phyloP scores from a whole-genome alignment of 805 yeast genomes.

The Isabelozyma heimii region DNA sequence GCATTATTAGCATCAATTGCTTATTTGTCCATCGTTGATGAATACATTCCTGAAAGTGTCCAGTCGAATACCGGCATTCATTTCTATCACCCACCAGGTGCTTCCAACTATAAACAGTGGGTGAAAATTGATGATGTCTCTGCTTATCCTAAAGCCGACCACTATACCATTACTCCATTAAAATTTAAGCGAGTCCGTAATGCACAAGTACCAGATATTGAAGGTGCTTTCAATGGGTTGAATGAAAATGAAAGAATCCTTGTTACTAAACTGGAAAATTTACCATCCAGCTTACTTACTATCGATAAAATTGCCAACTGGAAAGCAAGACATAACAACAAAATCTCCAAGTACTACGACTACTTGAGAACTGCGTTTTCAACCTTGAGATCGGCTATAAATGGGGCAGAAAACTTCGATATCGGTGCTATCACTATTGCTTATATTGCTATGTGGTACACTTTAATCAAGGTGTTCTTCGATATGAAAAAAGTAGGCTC shows the following conservation, averaged over 20 bases:
- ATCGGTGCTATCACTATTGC: slow-evolving; percentile 76
- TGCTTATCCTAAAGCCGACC: slow-evolving; percentile 42
- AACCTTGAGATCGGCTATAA: slow-evolving; percentile 45
- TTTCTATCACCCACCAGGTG: slow-evolving; percentile 38
- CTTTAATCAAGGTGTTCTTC: slow-evolving; percentile 67
- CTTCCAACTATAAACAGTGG: slow-evolving; percentile 45
- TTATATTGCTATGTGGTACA: slow-evolving; percentile 83
- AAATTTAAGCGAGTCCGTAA: slow-evolving; percentile 49
- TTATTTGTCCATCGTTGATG: slow-evolving; percentile 71
- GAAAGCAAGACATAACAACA: slow-evolving; percentile 58
- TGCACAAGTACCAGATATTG: slow-evolving; percentile 40
- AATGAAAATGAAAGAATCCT: slow-evolving; percentile 43
- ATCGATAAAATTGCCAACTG: slow-evolving; percentile 44
- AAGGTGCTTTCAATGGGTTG: slow-evolving; percentile 36
- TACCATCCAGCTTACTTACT: slow-evolving; percentile 18
- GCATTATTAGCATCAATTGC: slow-evolving; percentile 76
- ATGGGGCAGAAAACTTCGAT: slow-evolving; percentile 83
- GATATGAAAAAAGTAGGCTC: slow-evolving; percentile 81
- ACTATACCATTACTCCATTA: slow-evolving; percentile 52
- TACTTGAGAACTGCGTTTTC: slow-evolving; percentile 39
- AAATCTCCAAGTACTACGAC: slow-evolving; percentile 55
- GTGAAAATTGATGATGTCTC: slow-evolving; percentile 41
- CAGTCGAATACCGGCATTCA: slow-evolving; percentile 12
- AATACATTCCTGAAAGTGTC: slow-evolving; percentile 52
- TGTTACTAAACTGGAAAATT: slow-evolving; percentile 27